Percentiles rank a stretch among this genome's conserved stretches.
These are phyloP conservation scores for Clarireedia monteithiana DNA, from an alignment of 2,329 filamentous ascomycete genomes.

Conservation along the genomic window DNA sequence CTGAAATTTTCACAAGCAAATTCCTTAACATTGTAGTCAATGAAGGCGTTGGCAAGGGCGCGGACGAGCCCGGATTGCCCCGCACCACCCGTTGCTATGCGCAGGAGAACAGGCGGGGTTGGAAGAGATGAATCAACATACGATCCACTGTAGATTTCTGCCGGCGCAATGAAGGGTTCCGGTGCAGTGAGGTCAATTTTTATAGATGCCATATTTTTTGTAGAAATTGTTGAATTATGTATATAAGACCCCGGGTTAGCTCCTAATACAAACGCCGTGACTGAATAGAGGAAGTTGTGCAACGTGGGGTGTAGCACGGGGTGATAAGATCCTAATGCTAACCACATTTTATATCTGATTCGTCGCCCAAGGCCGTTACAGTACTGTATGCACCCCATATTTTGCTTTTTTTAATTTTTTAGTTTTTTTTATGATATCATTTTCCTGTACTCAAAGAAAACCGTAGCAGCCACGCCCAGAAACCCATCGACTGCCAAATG, in stretches of 20 bases:
- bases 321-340: no score
- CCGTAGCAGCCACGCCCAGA: no score
- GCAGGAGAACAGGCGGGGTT: constrained; percentile 13
- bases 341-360: no score
- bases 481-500: background rate
- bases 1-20: constrained; percentile 31
- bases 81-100: constrained; percentile 29
- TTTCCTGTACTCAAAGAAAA: no score
- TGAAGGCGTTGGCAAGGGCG: constrained; percentile 33
- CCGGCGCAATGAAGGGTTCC: constrained; percentile 6
- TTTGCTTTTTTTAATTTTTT: no score
- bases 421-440: no score
- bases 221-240: background rate
- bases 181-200: background rate
- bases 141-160: constrained; percentile 5
- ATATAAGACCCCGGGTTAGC: background rate
- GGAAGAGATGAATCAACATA: background rate
- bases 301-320: background rate
- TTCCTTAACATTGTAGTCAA: constrained; percentile 25
- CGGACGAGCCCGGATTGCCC: constrained; percentile 29
- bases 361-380: no score
- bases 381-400: no score
- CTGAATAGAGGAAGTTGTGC: background rate
- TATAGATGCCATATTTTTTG: background rate
- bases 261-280: no score